These are phyloP conservation scores for Xylariaceae sp. DNA, from an alignment of 2,329 filamentous ascomycete genomes.

Conservation along the genomic window DNA sequence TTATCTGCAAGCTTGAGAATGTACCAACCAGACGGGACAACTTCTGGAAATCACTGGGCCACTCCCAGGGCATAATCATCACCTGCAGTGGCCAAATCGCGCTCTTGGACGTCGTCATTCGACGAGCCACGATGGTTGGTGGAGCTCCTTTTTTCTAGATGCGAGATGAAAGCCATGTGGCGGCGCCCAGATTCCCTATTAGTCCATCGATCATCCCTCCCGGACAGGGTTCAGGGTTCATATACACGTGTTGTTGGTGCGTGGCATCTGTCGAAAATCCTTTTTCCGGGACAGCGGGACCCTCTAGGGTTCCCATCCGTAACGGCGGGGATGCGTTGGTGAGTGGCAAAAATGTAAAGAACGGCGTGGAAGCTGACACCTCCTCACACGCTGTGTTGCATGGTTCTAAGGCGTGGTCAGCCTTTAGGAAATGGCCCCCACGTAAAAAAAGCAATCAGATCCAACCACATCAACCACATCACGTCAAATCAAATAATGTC, in stretches of 20 bases:
- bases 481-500: constrained; percentile 75
- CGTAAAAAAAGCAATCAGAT: not conserved
- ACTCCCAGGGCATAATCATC: constrained; percentile 93
- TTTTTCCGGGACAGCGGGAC: constrained; percentile 96
- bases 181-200: not conserved
- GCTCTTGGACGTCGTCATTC: constrained; percentile 53
- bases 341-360: not conserved
- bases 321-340: not conserved
- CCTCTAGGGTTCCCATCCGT: not conserved
- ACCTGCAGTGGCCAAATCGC: constrained; percentile 86
- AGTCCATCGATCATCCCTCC: not conserved
- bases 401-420: no score
- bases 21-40: constrained; percentile 13
- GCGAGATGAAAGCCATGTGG: constrained; percentile 51
- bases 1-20: constrained; percentile 15
- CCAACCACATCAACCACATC: not conserved
- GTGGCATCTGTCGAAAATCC: constrained; percentile 49
- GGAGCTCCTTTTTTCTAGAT: constrained; percentile 42
- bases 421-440: not conserved
- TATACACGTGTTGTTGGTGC: not conserved
- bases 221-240: not conserved
- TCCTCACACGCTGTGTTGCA: no score
- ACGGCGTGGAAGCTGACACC: not conserved
- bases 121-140: no score
- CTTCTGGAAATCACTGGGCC: constrained; percentile 70